Percentiles rank a stretch among this genome's conserved stretches.
Conservation (phyloP, 768 basidiomycete species). For the Pulveroboletus sp. region DNA sequence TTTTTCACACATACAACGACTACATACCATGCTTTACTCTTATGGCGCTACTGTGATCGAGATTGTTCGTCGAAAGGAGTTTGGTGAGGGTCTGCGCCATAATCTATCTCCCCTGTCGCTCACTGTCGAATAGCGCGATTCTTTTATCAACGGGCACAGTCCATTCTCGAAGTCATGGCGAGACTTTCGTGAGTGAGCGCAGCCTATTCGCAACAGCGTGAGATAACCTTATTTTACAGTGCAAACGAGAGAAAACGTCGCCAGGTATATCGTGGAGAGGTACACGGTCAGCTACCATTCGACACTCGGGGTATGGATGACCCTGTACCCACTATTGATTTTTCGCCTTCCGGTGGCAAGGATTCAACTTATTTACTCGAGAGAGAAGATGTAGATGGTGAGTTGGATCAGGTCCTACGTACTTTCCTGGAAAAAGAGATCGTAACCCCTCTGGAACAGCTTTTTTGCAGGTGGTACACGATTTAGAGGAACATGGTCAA, state of each 20-base stretch:
- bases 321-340: slow-evolving; percentile 72
- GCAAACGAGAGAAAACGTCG: slow-evolving; percentile 77
- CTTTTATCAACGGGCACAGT: slow-evolving; percentile 76
- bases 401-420: slow-evolving; percentile 38
- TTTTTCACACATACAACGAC: slow-evolving; percentile 85
- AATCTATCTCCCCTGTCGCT: not conserved
- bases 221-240: slow-evolving; percentile 33
- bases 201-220: not conserved
- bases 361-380: slow-evolving; percentile 66
- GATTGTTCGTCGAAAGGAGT: slow-evolving; percentile 86
- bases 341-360: slow-evolving; percentile 61
- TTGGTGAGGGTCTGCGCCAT: slow-evolving; percentile 47
- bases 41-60: slow-evolving; percentile 91
- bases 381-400: slow-evolving; percentile 68
- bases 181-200: slow-evolving; percentile 68
- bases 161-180: slow-evolving; percentile 81
- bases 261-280: slow-evolving; percentile 78
- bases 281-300: slow-evolving; percentile 84
- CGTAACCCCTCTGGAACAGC: slow-evolving; percentile 35
- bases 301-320: slow-evolving; percentile 78
- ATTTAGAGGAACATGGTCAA: slow-evolving; percentile 55
- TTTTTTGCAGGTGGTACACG: slow-evolving; percentile 57
- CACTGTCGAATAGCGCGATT: slow-evolving; percentile 51
- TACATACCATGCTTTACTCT: slow-evolving; percentile 87
- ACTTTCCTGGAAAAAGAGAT: not conserved